Evolutionary conservation across 495 filamentous ascomycete species (phyloP).

Genomic region (Pseudoneurospora amorphoporcata): DNA sequence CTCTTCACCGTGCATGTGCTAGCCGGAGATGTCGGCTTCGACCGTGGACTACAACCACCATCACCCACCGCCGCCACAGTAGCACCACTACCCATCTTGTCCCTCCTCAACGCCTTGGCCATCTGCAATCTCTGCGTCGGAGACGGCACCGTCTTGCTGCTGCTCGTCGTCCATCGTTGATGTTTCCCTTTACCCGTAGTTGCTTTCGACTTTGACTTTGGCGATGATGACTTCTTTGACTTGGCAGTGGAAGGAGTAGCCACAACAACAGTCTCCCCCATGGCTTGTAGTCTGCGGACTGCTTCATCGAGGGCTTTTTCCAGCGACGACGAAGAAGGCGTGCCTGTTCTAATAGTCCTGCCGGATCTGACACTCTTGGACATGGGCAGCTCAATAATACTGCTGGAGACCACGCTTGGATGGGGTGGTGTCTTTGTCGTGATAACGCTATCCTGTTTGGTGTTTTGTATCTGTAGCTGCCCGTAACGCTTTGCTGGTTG

Average conservation of each 20-base stretch:
- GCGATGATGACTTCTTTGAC: background rate
- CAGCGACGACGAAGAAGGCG: conserved; percentile 25
- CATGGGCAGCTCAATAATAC: background rate
- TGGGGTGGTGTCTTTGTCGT: background rate
- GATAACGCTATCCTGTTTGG: background rate
- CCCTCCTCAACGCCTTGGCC: conserved; percentile 8
- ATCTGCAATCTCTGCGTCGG: conserved; percentile 10
- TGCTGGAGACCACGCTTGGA: background rate
- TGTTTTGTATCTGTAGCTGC: background rate
- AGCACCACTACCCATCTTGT: conserved; percentile 3
- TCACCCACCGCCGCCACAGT: background rate
- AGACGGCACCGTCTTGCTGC: conserved; percentile 4
- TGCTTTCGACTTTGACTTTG: background rate
- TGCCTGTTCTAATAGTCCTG: conserved; percentile 3
- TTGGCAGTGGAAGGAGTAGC: background rate
- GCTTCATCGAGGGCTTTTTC: conserved; percentile 29
- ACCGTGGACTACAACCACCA: background rate
- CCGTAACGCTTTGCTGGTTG: background rate
- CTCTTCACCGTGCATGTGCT: background rate
- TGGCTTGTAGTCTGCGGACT: conserved; percentile 22
- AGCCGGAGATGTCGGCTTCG: background rate
- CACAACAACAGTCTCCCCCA: conserved; percentile 10
- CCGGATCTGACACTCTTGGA: background rate
- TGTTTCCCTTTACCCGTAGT: background rate
- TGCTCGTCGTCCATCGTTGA: background rate